Evolutionary conservation across 2,329 filamentous ascomycete species (phyloP), one percentile per base, ranked within the genome.

Genomic region (Metarhizium album): DNA sequence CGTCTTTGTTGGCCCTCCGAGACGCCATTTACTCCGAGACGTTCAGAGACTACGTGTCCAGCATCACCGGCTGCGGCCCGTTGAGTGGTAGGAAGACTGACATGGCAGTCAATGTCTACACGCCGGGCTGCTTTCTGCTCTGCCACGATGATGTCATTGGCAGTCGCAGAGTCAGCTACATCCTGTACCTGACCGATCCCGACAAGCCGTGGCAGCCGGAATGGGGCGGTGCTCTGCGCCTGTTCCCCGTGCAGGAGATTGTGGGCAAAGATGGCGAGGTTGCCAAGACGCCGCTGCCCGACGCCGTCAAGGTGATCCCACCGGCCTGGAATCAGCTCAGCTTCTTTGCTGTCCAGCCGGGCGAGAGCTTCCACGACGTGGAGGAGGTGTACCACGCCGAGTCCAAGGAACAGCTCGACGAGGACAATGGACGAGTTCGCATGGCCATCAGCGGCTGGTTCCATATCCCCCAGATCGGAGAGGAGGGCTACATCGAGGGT

Each of bases 381-480:
- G 91, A 97, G 70, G 93, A 98, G 70, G 93, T 98, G 4, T 97
- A 96, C 70, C 82, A 87, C 64, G 76, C 81, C 61, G 74, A 71
- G 56, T 75, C 64, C 53, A 74, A 72, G 64, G 77, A 72, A 60
- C 79, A 80, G 68, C 78, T 82, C 50, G 77, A 76, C 64, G 81
- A 76, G 66, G 79, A 90, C 52, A 84, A 85, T 18, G 85, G 84
- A 1, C 80, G 88, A 46, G 82, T 96, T 46, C 84, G 93, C 58
- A 97, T 98, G 91, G 93, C 93, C 47, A 95, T 98, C 63, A 95
- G 89, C 64, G 93, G 93, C 48, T 98, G 93, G 93, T 98, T 94
- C 67, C 93, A 98, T 68, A 97, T 98, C 56, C 93, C 93, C 0
- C 93, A 98, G 69, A 71, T 87, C 59, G 91, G 91, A 51, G 93